These are phyloP conservation scores for Saccharum officinarum DNA, from an alignment of 176 grass and related monocot genomes.

Conservation along the genomic window DNA sequence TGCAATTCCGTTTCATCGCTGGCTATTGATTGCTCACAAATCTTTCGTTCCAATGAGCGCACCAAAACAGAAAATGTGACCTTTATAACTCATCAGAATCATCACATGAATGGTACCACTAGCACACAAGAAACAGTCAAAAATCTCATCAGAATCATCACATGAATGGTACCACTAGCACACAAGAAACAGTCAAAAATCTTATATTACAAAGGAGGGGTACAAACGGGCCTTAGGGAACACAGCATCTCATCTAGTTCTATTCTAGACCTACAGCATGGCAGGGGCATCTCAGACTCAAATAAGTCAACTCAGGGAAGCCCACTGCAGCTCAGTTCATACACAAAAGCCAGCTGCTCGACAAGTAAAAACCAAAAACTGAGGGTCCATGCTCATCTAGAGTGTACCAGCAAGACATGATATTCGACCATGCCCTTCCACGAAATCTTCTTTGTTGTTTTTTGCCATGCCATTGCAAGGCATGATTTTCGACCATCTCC, in stretches of 20 bases:
- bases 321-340: slow-evolving; percentile 16
- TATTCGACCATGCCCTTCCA: not conserved
- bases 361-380: not conserved
- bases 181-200: not conserved
- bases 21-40: not conserved
- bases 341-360: slow-evolving; percentile 11
- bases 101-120: not conserved
- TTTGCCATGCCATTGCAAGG: slow-evolving; percentile 10
- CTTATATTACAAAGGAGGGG: not conserved
- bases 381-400: slow-evolving; percentile 15
- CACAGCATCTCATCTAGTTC: not conserved
- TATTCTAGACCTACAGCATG: slow-evolving; percentile 45
- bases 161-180: not conserved
- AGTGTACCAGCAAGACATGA: not conserved
- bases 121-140: not conserved
- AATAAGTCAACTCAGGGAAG: slow-evolving; percentile 1
- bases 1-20: not conserved
- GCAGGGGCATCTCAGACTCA: not conserved
- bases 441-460: slow-evolving; percentile 1
- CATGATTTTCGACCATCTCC: slow-evolving; percentile 23
- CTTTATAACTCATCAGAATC: not conserved
- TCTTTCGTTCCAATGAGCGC: not conserved
- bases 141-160: not conserved
- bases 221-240: not conserved
- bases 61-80: not conserved